These are phyloP conservation scores for Ciborinia camelliae DNA, from an alignment of 2,329 filamentous ascomycete genomes.

Conservation along the genomic window DNA sequence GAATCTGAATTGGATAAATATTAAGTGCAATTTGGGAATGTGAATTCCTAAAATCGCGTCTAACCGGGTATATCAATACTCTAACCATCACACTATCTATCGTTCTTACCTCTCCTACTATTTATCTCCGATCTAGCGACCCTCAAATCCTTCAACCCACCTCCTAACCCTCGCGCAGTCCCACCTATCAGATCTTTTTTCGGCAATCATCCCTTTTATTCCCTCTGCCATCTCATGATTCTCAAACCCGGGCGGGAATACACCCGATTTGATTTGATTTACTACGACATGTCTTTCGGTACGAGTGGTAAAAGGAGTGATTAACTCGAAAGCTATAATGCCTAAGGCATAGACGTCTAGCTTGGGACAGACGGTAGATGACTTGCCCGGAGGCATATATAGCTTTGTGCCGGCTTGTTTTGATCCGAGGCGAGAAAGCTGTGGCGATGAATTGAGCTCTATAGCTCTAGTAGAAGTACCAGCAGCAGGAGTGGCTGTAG, in stretches of 20 bases:
- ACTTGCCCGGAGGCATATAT: constrained; percentile 47
- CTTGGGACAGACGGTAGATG: constrained; percentile 44
- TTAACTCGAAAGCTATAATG: constrained; percentile 59
- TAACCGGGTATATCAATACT: background rate
- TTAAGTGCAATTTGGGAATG: background rate
- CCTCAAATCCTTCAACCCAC: constrained; percentile 23
- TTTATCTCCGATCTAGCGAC: background rate
- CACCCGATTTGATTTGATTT: constrained; percentile 37
- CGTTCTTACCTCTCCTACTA: background rate
- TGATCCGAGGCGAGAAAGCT: constrained; percentile 19
- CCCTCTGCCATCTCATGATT: constrained; percentile 29
- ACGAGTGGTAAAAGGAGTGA: constrained; percentile 51
- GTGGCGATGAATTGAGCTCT: constrained; percentile 6
- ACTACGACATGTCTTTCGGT: constrained; percentile 47
- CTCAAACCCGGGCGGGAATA: constrained; percentile 28
- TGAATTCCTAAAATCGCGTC: background rate
- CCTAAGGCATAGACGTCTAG: constrained; percentile 61
- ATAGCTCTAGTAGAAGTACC: background rate
- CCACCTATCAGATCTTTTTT: constrained; percentile 27
- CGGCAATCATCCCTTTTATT: constrained; percentile 29
- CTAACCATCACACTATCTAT: background rate
- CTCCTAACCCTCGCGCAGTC: constrained; percentile 24
- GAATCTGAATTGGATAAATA: too few relatives aligned
- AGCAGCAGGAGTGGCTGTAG: background rate
- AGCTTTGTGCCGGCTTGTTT: constrained; percentile 57